Percentiles rank a stretch among this genome's conserved stretches.
Evolutionary conservation across 768 basidiomycete species (phyloP).

Genomic region (Cubamyces lactineus): DNA sequence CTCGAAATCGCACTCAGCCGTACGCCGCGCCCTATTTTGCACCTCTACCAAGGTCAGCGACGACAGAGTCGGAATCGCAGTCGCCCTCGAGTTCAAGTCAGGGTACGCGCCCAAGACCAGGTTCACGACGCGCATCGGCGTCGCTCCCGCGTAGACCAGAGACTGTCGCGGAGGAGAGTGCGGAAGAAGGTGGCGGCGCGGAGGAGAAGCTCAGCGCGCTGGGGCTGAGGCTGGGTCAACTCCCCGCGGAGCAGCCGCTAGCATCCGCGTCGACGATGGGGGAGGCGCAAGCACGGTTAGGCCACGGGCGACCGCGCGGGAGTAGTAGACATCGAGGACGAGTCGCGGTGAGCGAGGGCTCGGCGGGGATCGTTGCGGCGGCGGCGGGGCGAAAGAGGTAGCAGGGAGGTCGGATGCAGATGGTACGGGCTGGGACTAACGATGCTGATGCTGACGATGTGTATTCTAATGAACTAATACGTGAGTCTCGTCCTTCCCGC

Average conservation of each 20-base stretch:
- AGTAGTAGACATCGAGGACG: not conserved
- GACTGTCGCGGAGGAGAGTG: conserved; percentile 18
- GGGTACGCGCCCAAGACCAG: no score
- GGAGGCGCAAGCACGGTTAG: not conserved
- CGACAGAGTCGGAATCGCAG: not conserved
- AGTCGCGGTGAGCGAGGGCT: conserved; percentile 14
- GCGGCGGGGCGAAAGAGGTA: no score
- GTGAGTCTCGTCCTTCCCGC: no score
- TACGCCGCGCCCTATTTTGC: conserved; percentile 32
- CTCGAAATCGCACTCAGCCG: conserved; percentile 29
- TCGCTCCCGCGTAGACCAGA: conserved; percentile 8
- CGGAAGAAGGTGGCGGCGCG: conserved; percentile 2
- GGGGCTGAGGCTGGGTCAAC: conserved; percentile 10
- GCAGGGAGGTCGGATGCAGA: no score
- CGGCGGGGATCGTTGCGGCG: not conserved
- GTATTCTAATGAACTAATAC: no score
- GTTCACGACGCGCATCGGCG: conserved; percentile 7
- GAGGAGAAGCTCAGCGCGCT: conserved; percentile 2
- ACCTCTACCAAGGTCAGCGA: conserved; percentile 21
- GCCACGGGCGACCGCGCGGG: not conserved
- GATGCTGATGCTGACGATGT: no score
- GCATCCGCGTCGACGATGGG: no score
- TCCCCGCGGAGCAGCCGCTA: no score
- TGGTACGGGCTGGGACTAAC: no score
- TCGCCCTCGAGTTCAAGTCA: not conserved